Conservation (phyloP, 139 green algal genomes). For the Deuterostichococcus epilithicus region DNA sequence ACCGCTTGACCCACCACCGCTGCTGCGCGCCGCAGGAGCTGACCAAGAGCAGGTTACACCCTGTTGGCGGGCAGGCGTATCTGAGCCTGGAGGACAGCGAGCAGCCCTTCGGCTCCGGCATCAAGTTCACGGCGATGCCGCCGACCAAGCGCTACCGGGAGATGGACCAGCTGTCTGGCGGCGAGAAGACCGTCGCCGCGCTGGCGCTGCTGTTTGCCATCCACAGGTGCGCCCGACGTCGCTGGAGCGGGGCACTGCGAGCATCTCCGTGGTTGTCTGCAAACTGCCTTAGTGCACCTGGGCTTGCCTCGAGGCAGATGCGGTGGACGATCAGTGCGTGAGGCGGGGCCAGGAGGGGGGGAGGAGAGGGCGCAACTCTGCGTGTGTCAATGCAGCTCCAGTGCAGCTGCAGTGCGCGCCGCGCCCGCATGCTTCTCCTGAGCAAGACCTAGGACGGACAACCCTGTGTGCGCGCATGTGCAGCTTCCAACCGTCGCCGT, state of each 20-base stretch:
- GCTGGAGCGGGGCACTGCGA: too few species aligned
- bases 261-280: background rate
- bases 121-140: constrained; percentile 95
- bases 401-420: too few species aligned
- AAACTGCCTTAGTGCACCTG: too few species aligned
- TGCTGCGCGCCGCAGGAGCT: constrained; percentile 36
- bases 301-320: too few species aligned
- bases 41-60: constrained; percentile 67
- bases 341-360: too few species aligned
- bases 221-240: constrained; percentile 49
- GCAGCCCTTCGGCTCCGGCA: constrained; percentile 80
- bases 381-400: too few species aligned
- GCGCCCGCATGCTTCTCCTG: too few species aligned
- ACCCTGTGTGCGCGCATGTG: background rate
- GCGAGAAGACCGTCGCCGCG: constrained; percentile 86
- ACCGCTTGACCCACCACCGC: background rate
- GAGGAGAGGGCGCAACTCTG: too few species aligned
- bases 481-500: constrained; percentile 82
- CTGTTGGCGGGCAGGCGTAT: constrained; percentile 79
- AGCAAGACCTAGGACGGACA: too few species aligned
- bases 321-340: too few species aligned
- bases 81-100: constrained; percentile 75
- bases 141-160: constrained; percentile 95
- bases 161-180: constrained; percentile 96
- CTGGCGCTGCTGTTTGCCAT: constrained; percentile 97